These are phyloP conservation scores for Amanita inopinata DNA, from an alignment of 768 basidiomycete species.

Conservation along the genomic window DNA sequence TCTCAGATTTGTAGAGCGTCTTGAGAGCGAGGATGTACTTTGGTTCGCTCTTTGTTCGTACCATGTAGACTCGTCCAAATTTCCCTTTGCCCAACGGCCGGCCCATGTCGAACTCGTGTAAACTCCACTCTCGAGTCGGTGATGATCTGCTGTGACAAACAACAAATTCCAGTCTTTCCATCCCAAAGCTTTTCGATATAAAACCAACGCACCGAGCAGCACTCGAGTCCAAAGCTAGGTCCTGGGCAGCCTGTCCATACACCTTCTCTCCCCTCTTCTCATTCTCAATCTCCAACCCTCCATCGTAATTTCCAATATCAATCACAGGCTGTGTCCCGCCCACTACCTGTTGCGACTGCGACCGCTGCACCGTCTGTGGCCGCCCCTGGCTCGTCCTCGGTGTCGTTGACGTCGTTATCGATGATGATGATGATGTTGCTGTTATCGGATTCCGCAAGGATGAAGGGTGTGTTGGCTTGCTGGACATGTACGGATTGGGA, in stretches of 20 bases:
- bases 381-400: slow-evolving; percentile 10
- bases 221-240: slow-evolving; percentile 81
- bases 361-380: slow-evolving; percentile 6
- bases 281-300: slow-evolving; percentile 89
- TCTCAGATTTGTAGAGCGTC: slow-evolving; percentile 93
- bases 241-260: slow-evolving; percentile 67
- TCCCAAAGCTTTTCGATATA: not conserved
- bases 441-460: slow-evolving; percentile 31
- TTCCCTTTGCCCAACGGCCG: slow-evolving; percentile 97
- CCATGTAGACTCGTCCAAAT: slow-evolving; percentile 98
- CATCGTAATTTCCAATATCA: slow-evolving; percentile 90
- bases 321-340: slow-evolving; percentile 28
- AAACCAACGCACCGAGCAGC: slow-evolving; percentile 41
- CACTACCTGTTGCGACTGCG: slow-evolving; percentile 13
- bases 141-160: slow-evolving; percentile 34
- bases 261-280: slow-evolving; percentile 69
- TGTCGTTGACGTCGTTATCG: slow-evolving; percentile 11
- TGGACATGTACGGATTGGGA: slow-evolving; percentile 38
- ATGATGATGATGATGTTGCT: slow-evolving; percentile 14
- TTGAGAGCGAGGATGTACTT: slow-evolving; percentile 95
- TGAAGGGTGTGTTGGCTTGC: slow-evolving; percentile 30
- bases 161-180: slow-evolving; percentile 2
- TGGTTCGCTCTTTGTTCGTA: slow-evolving; percentile 80
- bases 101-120: slow-evolving; percentile 88
- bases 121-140: slow-evolving; percentile 78